Evolutionary conservation across 768 basidiomycete species (phyloP), one percentile per base, ranked within the genome.

Genomic region (Lactarius indigo): DNA sequence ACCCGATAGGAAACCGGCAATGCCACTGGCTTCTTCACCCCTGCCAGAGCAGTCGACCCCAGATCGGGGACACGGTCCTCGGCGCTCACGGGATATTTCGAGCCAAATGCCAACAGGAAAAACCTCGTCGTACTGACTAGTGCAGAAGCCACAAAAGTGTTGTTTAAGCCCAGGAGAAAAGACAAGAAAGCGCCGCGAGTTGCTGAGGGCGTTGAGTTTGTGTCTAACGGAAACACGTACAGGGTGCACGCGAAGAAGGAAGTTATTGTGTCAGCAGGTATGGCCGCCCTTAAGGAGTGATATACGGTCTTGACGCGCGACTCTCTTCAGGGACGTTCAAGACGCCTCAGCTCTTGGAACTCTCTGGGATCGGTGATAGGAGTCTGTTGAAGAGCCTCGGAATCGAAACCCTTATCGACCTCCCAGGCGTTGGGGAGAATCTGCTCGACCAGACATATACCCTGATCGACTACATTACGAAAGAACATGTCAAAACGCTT

Each of bases 351-450:
- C 52, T 69, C 5, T 30, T 69, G 33, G 68, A 68, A 37, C 66
- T 69, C 3, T 69, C 68, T 2, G 73, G 75, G 37, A 76, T 83
- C 64, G 83, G 81, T 50, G 76, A 79, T 55, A 68, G 69, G 18
- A 73, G 64, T 5, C 70, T 78, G 42, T 72, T 82, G 28, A 67
- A 74, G 31, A 65, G 41, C 13, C 65, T 78, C 39, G 76, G 75
- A 5, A 77, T 83, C 59, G 62, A 72, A n/a, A 69, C 70, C 30
- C 64, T 73, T 41, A 63, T 80, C n/a, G 80, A 82, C 64, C 76
- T 82, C 1, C 80, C 81, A 31, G 78, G 77, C 59, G 82, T 83
- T 35, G 81, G 82, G 8, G 76, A 78, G 70, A 80, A 81, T 68
- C 62, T 81, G n/a, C 77, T 79, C 1, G 69, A 71, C 28, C 68